A percentile compares a stretch with the other conserved stretches of the same genome.
These are phyloP conservation scores for Fusarium sp. DNA, from an alignment of 2,329 filamentous ascomycete species.

Conservation along the genomic window DNA sequence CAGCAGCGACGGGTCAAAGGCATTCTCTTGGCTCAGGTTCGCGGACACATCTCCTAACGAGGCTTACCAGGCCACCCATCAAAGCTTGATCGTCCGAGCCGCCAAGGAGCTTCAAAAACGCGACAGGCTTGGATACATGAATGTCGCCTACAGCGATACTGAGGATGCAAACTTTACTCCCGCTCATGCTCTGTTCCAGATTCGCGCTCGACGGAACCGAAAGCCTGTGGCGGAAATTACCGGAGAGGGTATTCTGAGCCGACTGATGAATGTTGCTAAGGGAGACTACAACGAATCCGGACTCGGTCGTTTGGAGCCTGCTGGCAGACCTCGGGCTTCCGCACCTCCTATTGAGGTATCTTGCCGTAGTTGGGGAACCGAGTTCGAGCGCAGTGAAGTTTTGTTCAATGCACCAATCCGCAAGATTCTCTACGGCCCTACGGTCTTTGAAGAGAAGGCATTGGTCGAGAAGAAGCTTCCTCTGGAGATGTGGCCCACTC, in stretches of 20 bases:
- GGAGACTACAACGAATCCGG: constrained; percentile 74
- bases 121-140: constrained; percentile 73
- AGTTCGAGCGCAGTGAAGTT: constrained; percentile 74
- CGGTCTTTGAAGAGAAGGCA: constrained; percentile 73
- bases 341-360: constrained; percentile 88
- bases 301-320: constrained; percentile 82
- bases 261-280: constrained; percentile 82
- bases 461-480: constrained; percentile 80
- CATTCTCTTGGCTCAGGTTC: constrained; percentile 93
- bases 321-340: constrained; percentile 79
- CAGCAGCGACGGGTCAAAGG: constrained; percentile 68
- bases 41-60: constrained; percentile 81
- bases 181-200: constrained; percentile 82
- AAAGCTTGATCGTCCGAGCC: constrained; percentile 79
- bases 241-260: constrained; percentile 75
- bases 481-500: constrained; percentile 69
- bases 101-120: constrained; percentile 66
- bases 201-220: constrained; percentile 75
- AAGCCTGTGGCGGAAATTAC: constrained; percentile 76
- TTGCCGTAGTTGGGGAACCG: constrained; percentile 74
- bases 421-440: constrained; percentile 76
- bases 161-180: constrained; percentile 73
- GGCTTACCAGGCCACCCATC: constrained; percentile 74
- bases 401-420: constrained; percentile 85
- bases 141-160: constrained; percentile 75